Percentiles rank a stretch among this genome's conserved stretches.
These are phyloP conservation scores for Fusarium avenaceum DNA, from an alignment of 2,329 filamentous ascomycete species.

Conservation along the genomic window DNA sequence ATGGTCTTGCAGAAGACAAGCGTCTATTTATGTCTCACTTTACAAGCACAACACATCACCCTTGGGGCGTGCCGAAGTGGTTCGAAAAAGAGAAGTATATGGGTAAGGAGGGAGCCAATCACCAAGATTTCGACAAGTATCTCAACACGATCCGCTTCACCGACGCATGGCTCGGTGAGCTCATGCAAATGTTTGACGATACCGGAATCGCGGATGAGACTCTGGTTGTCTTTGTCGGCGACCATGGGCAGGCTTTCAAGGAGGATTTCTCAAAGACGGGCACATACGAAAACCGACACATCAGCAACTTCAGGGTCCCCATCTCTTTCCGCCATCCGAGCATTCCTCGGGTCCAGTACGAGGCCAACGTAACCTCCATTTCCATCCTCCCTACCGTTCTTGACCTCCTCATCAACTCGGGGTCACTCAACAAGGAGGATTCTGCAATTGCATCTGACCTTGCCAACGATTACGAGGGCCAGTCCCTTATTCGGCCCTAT, in stretches of 20 bases:
- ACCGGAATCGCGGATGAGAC: conserved; percentile 53
- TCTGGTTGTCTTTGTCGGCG: conserved; percentile 52
- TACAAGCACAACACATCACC: conserved; percentile 55
- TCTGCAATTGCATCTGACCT: conserved; percentile 48
- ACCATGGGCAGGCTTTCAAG: conserved; percentile 53
- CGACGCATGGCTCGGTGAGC: conserved; percentile 51
- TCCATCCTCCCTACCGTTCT: conserved; percentile 53
- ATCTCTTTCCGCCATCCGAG: conserved; percentile 51
- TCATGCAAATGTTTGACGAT: conserved; percentile 52
- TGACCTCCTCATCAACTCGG: conserved; percentile 51
- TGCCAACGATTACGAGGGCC: conserved; percentile 51
- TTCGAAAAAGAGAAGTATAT: conserved; percentile 47
- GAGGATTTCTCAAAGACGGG: conserved; percentile 51
- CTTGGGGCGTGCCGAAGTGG: conserved; percentile 46
- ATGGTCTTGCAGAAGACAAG: conserved; percentile 50
- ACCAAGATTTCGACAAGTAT: conserved; percentile 52
- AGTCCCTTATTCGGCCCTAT: conserved; percentile 51
- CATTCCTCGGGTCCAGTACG: conserved; percentile 50
- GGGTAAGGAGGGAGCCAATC: conserved; percentile 40
- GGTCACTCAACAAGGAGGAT: conserved; percentile 47
- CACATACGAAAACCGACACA: conserved; percentile 52
- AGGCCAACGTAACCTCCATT: conserved; percentile 50
- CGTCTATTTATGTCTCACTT: conserved; percentile 54
- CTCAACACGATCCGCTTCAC: conserved; percentile 52
- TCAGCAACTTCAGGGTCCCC: conserved; percentile 52